Conservation (phyloP, 2,329 filamentous ascomycete genomes). For the Xylaria sp. region DNA sequence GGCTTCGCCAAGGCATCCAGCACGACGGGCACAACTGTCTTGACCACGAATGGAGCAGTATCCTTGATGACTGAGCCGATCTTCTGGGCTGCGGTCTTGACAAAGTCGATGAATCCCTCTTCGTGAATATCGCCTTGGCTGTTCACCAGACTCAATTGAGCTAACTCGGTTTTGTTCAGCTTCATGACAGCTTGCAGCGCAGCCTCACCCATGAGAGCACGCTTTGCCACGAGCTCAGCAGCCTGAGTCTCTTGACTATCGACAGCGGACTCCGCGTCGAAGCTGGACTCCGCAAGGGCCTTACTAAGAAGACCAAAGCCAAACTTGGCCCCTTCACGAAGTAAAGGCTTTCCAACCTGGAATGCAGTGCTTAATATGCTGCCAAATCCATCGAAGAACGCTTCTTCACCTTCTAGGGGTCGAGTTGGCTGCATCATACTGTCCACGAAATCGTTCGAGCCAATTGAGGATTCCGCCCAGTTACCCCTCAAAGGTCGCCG, state of each 20-base stretch:
- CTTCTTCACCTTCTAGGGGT: not conserved
- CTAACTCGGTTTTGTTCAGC: not conserved
- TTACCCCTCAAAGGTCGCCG: not conserved
- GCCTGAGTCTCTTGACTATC: not conserved
- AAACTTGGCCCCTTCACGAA: not conserved
- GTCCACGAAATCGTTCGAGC: not conserved
- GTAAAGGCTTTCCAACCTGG: not conserved
- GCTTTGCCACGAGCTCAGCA: conserved; percentile 5
- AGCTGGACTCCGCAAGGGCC: not conserved
- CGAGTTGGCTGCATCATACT: conserved; percentile 1
- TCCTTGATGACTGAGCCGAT: not conserved
- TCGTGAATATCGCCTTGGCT: not conserved
- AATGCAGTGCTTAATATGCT: not conserved
- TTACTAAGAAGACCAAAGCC: not conserved
- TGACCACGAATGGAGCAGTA: not conserved
- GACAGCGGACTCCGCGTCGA: not conserved
- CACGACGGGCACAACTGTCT: conserved; percentile 1
- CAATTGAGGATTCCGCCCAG: not conserved
- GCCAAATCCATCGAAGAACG: not conserved
- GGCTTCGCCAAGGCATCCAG: not conserved
- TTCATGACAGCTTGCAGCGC: conserved; percentile 4
- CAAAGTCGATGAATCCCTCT: conserved; percentile 5
- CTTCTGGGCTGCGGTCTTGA: conserved; percentile 1
- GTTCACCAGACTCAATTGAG: not conserved
- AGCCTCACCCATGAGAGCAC: conserved; percentile 5